phyloP scores from a whole-genome alignment of 306 rosid genomes.

The Vigna unguiculata region DNA sequence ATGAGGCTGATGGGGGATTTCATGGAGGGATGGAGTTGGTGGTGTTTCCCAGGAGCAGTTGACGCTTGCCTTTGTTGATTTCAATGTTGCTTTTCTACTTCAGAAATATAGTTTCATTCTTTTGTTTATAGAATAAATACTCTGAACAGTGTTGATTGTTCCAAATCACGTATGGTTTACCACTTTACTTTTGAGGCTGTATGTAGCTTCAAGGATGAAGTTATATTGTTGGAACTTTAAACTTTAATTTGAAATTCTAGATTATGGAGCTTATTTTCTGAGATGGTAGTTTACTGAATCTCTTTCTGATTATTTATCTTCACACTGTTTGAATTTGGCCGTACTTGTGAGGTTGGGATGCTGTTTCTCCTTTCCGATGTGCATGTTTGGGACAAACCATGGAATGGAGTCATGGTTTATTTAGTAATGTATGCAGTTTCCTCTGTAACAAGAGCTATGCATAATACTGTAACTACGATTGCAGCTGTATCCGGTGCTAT shows the following conservation, averaged over 20 bases:
- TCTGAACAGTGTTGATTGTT: slow-evolving; percentile 32
- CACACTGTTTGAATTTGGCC: slow-evolving; percentile 1
- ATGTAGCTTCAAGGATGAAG: slow-evolving; percentile 34
- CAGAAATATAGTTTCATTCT: slow-evolving; percentile 53
- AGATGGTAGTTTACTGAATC: neutral
- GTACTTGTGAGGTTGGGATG: slow-evolving; percentile 9
- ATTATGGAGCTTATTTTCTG: slow-evolving; percentile 2
- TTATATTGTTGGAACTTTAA: slow-evolving; percentile 2
- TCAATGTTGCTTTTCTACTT: slow-evolving; percentile 51
- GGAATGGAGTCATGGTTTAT: neutral
- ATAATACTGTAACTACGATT: slow-evolving; percentile 1
- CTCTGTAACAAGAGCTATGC: neutral
- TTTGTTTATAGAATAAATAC: slow-evolving; percentile 62
- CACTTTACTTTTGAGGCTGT: slow-evolving; percentile 26
- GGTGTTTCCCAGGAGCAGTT: slow-evolving; percentile 40
- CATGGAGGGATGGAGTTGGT: neutral
- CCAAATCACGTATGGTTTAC: slow-evolving; percentile 15
- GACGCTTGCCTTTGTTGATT: slow-evolving; percentile 50
- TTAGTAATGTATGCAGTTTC: neutral
- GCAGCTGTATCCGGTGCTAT: neutral
- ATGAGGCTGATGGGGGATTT: slow-evolving; percentile 1
- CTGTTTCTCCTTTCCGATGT: neutral
- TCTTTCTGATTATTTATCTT: neutral
- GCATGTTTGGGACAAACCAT: slow-evolving; percentile 28
- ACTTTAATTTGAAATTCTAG: slow-evolving; percentile 21